Evolutionary conservation across 768 basidiomycete species (phyloP), one percentile per base, ranked within the genome.

Genomic region (Pulveroboletus ravenelii): DNA sequence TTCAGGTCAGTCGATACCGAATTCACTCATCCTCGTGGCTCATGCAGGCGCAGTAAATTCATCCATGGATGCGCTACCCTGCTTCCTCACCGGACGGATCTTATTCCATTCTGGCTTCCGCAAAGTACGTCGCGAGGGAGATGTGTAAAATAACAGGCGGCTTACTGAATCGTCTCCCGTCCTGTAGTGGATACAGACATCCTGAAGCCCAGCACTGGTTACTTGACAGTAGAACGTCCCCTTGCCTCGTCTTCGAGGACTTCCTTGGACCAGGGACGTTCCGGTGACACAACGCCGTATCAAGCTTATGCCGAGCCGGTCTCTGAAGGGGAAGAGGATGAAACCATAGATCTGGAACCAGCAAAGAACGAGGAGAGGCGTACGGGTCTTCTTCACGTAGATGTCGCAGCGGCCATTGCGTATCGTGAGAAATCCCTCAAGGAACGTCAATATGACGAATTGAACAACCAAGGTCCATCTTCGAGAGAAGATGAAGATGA

Each of bases 31-130:
- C 13, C 25, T 46, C n/a, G 44, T 29, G 15, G 34, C 53, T 53
- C 27, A 60, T 12, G 31, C 46, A 41, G 31, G 17, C 37, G 29
- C 51, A 91, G 90, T 67, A 90, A 90, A 80, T 95, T 95, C 65
- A 94, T 96, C 49, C 93, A 95, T 65, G 95, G 96, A 23, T 99
- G 96, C 65, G 86, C 95, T 3, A 93, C 93, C 2, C 76, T 98
- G 0, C 70, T 98, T 10, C 93, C 94, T 17, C 81, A 89, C 61
- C 87, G 95, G 32, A 94, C 97, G 40, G 89, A 97, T 62, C 79
- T 99, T 20, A 89, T 99, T 32, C 96, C 96, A 6, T 99, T 97
- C 77, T 99, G 96, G 96, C 79, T 94, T 6, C 94, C 94, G 6
- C 94, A 98, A 66, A 96, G 89, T 90, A 66, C 36, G 78, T 59